These are phyloP conservation scores for Platanus orientalis DNA, from an alignment of 164 flowering plant species.

Conservation along the genomic window DNA sequence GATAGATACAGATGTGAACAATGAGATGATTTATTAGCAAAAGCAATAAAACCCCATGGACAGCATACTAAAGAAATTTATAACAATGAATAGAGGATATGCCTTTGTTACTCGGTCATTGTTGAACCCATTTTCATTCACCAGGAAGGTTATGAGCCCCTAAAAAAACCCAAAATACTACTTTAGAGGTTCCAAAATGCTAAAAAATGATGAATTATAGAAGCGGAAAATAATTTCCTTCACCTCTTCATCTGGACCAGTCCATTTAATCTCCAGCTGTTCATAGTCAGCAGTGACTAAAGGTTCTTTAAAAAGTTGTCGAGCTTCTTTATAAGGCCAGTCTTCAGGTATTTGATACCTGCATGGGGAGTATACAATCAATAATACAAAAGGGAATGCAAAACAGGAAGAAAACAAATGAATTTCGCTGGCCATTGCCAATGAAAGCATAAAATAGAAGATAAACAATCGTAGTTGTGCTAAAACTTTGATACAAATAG, in stretches of 20 bases:
- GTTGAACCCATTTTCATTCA: slow-evolving; percentile 91
- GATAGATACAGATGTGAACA: slow-evolving; percentile 1
- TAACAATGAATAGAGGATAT: slow-evolving; percentile 14
- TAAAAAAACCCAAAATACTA: slow-evolving; percentile 16
- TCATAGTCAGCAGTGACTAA: slow-evolving; percentile 43
- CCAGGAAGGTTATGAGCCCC: slow-evolving; percentile 71
- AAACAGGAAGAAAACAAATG: neutral
- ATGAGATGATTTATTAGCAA: neutral
- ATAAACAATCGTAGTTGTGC: too few relatives aligned
- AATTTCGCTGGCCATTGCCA: neutral
- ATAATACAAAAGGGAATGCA: neutral
- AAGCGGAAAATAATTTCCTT: neutral
- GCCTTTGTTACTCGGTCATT: slow-evolving; percentile 84
- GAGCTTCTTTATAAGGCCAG: slow-evolving; percentile 88
- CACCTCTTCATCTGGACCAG: slow-evolving; percentile 88
- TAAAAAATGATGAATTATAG: slow-evolving; percentile 1
- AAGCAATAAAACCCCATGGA: neutral
- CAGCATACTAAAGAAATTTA: neutral
- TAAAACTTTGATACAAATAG: too few relatives aligned
- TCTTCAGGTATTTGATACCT: slow-evolving; percentile 87
- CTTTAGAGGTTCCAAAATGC: neutral
- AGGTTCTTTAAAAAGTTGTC: slow-evolving; percentile 86
- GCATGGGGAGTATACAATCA: slow-evolving; percentile 1
- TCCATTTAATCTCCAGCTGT: slow-evolving; percentile 75
- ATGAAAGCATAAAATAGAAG: too few relatives aligned